These are phyloP conservation scores for Calocybe indica DNA, from an alignment of 768 basidiomycete species.

Conservation along the genomic window DNA sequence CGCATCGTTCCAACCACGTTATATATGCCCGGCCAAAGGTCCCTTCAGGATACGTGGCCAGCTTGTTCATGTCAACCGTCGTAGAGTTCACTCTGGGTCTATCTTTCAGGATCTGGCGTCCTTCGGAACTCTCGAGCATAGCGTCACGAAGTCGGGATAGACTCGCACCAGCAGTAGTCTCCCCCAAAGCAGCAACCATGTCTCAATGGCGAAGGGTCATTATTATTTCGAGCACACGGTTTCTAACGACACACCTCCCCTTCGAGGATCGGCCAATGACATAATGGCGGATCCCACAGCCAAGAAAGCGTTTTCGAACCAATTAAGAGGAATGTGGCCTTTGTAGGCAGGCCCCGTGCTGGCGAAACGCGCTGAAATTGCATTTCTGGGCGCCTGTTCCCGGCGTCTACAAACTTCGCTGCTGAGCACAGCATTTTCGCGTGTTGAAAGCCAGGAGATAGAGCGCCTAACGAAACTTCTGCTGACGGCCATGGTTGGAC, in stretches of 20 bases:
- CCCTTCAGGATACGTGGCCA: constrained; percentile 66
- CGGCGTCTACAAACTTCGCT: no score
- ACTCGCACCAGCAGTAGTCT: constrained; percentile 81
- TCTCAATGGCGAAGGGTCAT: constrained; percentile 39
- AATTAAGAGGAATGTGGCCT: constrained; percentile 76
- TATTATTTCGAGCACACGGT: background rate
- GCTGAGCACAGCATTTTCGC: no score
- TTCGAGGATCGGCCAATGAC: constrained; percentile 72
- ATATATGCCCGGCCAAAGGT: constrained; percentile 85
- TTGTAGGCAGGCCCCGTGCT: constrained; percentile 52
- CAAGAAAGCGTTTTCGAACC: constrained; percentile 80
- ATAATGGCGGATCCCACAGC: constrained; percentile 82
- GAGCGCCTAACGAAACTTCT: no score
- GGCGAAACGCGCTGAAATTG: constrained; percentile 7
- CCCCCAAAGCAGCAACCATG: constrained; percentile 92
- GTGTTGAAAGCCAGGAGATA: no score
- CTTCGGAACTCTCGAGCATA: constrained; percentile 79
- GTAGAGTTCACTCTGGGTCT: constrained; percentile 75
- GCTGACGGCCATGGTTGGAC: no score
- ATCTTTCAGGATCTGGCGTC: constrained; percentile 76
- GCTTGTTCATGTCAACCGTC: constrained; percentile 65
- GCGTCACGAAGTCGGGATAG: constrained; percentile 69
- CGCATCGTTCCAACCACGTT: constrained; percentile 84
- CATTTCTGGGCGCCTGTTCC: no score
- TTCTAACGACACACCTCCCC: constrained; percentile 66